These are phyloP conservation scores for Rhododendron ovatum DNA, from an alignment of 148 eudicot species.

Conservation along the genomic window DNA sequence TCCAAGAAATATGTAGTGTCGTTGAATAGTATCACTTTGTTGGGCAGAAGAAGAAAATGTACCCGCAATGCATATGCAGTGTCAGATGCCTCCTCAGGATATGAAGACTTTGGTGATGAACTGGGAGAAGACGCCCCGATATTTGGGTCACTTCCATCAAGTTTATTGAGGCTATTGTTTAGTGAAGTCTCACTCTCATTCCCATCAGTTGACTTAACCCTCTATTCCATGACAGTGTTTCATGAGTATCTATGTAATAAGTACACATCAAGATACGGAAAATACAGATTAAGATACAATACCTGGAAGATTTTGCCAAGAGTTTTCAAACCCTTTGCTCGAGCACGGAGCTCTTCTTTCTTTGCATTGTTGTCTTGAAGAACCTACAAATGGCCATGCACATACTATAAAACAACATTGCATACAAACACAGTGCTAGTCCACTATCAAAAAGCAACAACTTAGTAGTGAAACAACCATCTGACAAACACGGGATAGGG, in stretches of 20 bases:
- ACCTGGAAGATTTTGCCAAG: slow-evolving; percentile 98
- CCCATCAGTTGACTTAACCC: slow-evolving; percentile 51
- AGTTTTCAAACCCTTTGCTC: slow-evolving; percentile 91
- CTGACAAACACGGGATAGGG: slow-evolving; percentile 90
- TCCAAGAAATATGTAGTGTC: neutral
- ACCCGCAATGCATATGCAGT: slow-evolving; percentile 56
- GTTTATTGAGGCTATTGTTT: slow-evolving; percentile 38
- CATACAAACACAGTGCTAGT: neutral
- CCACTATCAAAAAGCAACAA: slow-evolving; percentile 7
- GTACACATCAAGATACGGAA: neutral
- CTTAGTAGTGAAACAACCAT: slow-evolving; percentile 47
- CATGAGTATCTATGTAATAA: neutral
- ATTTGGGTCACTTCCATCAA: slow-evolving; percentile 52
- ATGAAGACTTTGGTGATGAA: slow-evolving; percentile 35
- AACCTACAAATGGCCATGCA: slow-evolving; percentile 42
- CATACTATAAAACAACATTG: slow-evolving; percentile 15
- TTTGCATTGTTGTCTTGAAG: slow-evolving; percentile 78
- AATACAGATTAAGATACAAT: neutral
- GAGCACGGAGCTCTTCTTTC: slow-evolving; percentile 86
- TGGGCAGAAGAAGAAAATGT: slow-evolving; percentile 14
- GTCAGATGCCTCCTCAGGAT: slow-evolving; percentile 35
- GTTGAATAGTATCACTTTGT: neutral
- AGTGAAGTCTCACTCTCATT: slow-evolving; percentile 43
- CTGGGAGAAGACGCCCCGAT: slow-evolving; percentile 31
- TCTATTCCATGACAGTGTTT: slow-evolving; percentile 22